Evolutionary conservation across 768 basidiomycete genomes (phyloP).

Genomic region (Hericium rajendrae): DNA sequence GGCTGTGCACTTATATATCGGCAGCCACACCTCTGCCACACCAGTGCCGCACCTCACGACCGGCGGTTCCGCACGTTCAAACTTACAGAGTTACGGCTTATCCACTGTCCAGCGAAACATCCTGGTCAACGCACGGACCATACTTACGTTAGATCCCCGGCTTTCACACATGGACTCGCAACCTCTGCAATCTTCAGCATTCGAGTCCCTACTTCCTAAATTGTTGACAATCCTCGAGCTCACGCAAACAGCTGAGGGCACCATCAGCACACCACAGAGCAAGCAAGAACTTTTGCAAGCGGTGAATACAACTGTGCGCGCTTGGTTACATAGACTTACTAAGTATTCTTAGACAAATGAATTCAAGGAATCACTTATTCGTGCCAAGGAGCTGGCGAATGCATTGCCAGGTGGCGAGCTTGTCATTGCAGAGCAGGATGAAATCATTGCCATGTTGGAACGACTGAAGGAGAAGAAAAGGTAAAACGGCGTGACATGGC

Average conservation of each 20-base stretch:
- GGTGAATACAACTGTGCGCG: slow-evolving; percentile 26
- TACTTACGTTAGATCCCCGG: no score
- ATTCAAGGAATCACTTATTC: slow-evolving; percentile 47
- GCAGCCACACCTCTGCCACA: not conserved
- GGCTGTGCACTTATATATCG: not conserved
- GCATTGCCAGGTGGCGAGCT: slow-evolving; percentile 68
- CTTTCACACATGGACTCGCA: not conserved
- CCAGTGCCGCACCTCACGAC: not conserved
- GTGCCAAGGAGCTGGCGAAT: slow-evolving; percentile 50
- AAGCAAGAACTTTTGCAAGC: slow-evolving; percentile 62
- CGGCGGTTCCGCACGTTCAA: not conserved
- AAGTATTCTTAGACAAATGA: slow-evolving; percentile 53
- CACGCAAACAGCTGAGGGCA: slow-evolving; percentile 47
- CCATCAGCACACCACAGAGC: slow-evolving; percentile 38
- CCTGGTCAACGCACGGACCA: no score
- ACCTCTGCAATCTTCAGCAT: slow-evolving; percentile 24
- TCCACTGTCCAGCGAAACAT: not conserved
- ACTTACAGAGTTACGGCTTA: not conserved
- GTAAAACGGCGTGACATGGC: slow-evolving; percentile 25
- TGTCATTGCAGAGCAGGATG: slow-evolving; percentile 56
- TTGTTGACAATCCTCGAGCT: slow-evolving; percentile 52
- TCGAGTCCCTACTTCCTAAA: slow-evolving; percentile 49
- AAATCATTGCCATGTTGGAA: slow-evolving; percentile 62
- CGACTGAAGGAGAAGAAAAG: slow-evolving; percentile 51
- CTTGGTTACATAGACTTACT: not conserved